Conservation (phyloP, 495 filamentous ascomycete genomes). For the Xylaria nigripes region DNA sequence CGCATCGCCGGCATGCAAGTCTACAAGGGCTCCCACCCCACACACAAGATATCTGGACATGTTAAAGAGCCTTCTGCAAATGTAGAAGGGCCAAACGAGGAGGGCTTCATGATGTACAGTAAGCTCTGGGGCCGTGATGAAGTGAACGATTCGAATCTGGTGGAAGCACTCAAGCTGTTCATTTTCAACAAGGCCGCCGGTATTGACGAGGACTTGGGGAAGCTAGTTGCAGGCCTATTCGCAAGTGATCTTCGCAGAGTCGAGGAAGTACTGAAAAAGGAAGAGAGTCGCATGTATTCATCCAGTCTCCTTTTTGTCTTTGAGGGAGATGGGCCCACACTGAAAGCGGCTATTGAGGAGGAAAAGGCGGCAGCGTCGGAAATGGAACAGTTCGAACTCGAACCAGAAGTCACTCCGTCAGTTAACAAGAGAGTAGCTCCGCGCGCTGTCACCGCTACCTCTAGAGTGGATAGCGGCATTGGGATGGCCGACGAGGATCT, state of each 20-base stretch:
- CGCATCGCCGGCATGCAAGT: slow-evolving; percentile 92
- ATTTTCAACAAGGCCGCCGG: slow-evolving; percentile 57
- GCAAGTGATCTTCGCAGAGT: slow-evolving; percentile 57
- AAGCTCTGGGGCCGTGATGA: slow-evolving; percentile 73
- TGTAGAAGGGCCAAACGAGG: slow-evolving; percentile 35
- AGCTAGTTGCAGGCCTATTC: slow-evolving; percentile 55
- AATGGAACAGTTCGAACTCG: slow-evolving; percentile 11
- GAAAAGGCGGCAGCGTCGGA: slow-evolving; percentile 29
- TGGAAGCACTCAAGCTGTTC: slow-evolving; percentile 66
- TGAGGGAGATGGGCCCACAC: slow-evolving; percentile 70
- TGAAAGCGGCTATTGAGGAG: slow-evolving; percentile 58
- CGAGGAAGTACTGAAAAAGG: slow-evolving; percentile 54
- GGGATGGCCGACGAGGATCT: slow-evolving; percentile 33
- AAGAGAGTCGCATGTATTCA: slow-evolving; percentile 92
- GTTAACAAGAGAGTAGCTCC: slow-evolving; percentile 24
- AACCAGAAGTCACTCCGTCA: slow-evolving; percentile 15
- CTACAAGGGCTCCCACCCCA: slow-evolving; percentile 51
- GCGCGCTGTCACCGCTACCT: slow-evolving; percentile 19
- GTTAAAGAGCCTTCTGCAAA: slow-evolving; percentile 26
- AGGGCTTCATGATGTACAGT: slow-evolving; percentile 65
- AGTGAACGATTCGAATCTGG: slow-evolving; percentile 62
- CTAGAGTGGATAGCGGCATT: slow-evolving; percentile 39
- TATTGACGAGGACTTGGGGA: slow-evolving; percentile 43
- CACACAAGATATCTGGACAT: neutral
- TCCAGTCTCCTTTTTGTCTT: slow-evolving; percentile 85